phyloP scores from a whole-genome alignment of 169 alveolate genomes.

The Cyclospora cayetanensis region DNA sequence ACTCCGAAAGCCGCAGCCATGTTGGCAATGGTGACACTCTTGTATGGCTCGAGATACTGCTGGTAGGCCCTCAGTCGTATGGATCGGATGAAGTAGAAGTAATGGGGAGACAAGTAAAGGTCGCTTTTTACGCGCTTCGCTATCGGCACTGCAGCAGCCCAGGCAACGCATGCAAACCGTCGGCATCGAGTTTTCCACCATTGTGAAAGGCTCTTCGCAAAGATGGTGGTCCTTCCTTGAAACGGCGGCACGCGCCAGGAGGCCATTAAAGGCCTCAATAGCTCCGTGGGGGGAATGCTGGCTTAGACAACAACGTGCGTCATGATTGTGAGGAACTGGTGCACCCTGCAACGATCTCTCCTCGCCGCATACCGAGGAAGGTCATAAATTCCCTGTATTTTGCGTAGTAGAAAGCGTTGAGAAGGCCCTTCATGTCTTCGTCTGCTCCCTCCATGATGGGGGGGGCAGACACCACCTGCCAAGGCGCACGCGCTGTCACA shows the following conservation, averaged over 20 bases:
- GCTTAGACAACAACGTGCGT: no score
- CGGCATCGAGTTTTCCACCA: no score
- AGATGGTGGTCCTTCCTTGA: no score
- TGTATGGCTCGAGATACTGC: constrained; percentile 94
- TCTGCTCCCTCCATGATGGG: constrained; percentile 30
- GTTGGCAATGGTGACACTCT: constrained; percentile 93
- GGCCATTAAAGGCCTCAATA: no score
- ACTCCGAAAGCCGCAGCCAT: constrained; percentile 97
- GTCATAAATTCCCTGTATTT: constrained; percentile 28
- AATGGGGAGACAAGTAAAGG: constrained; percentile 35
- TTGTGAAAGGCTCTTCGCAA: no score
- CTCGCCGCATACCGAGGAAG: background rate
- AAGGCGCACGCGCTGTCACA: no score
- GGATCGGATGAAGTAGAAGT: constrained; percentile 38
- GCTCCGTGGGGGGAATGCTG: no score
- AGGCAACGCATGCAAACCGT: background rate
- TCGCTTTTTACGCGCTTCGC: constrained; percentile 22
- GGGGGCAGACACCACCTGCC: no score
- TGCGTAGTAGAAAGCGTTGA: constrained; percentile 13
- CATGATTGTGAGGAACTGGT: no score
- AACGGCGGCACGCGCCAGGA: no score
- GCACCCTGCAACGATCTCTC: no score
- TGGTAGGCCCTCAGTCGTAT: constrained; percentile 86
- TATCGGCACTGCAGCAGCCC: constrained; percentile 50
- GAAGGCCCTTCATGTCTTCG: constrained; percentile 16